These are phyloP conservation scores for Beauveria pseudobassiana DNA, from an alignment of 2,329 filamentous ascomycete genomes.

Conservation along the genomic window DNA sequence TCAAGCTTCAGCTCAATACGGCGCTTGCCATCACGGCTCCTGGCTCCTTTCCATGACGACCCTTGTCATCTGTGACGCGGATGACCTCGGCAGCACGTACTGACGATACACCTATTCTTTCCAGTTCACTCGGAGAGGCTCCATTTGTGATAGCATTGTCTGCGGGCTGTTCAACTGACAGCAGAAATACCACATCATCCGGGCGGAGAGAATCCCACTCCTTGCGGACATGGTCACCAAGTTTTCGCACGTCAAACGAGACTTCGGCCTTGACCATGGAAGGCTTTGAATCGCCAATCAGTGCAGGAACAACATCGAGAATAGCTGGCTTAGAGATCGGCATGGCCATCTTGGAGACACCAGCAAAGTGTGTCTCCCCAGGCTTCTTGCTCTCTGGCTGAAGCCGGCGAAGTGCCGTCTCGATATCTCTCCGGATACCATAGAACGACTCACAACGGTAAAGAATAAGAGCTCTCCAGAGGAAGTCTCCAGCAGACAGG, in stretches of 20 bases:
- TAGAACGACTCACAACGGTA: conserved; percentile 91
- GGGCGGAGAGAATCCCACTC: conserved; percentile 88
- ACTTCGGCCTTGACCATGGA: conserved; percentile 82
- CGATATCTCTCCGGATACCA: conserved; percentile 84
- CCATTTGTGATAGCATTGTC: conserved; percentile 48
- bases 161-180: conserved; percentile 61
- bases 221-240: conserved; percentile 66
- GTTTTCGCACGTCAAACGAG: conserved; percentile 68
- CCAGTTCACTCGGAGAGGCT: conserved; percentile 35
- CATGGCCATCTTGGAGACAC: conserved; percentile 87
- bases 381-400: conserved; percentile 58
- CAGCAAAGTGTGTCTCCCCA: conserved; percentile 67
- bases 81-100: conserved; percentile 80
- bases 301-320: conserved; percentile 73
- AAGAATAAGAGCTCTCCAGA: conserved; percentile 89
- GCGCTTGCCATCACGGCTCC: conserved; percentile 59
- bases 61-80: conserved; percentile 79
- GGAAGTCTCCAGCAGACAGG: conserved; percentile 85
- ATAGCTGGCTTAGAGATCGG: conserved; percentile 81
- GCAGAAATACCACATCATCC: conserved; percentile 83
- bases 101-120: conserved; percentile 59
- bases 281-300: conserved; percentile 77
- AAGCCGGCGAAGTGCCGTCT: conserved; percentile 71
- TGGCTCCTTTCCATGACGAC: conserved; percentile 54
- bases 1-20: conserved; percentile 79